Evolutionary conservation across 805 yeast species (phyloP).

Genomic region (Ogataea parapolymorpha): DNA sequence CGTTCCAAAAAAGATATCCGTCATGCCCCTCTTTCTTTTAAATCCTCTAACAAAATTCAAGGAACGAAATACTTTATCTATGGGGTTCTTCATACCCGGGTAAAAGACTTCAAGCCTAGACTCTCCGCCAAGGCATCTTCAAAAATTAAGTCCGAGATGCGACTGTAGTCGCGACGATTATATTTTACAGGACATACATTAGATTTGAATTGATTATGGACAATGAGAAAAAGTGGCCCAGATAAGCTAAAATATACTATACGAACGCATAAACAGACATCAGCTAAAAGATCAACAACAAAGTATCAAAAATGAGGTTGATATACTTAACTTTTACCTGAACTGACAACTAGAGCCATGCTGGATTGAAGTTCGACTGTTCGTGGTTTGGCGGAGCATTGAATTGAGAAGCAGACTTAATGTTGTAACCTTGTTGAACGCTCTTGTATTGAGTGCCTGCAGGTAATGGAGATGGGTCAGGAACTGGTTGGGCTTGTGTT

Average conservation of each 20-base stretch:
- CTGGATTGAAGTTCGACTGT: constrained; percentile 25
- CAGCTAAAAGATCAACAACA: too few species aligned
- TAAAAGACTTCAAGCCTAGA: neutral
- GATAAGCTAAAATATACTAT: too few species aligned
- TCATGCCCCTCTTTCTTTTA: constrained; percentile 15
- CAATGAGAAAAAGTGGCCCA: neutral
- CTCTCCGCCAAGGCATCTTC: too few species aligned
- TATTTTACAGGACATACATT: neutral
- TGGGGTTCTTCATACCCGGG: neutral
- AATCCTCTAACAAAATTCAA: constrained; percentile 5
- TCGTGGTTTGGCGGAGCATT: constrained; percentile 15
- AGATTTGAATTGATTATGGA: constrained; percentile 4
- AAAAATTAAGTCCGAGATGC: neutral
- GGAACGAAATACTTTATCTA: constrained; percentile 4
- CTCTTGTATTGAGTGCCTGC: constrained; percentile 5
- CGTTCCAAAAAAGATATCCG: constrained; percentile 27
- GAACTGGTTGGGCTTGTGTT: constrained; percentile 31
- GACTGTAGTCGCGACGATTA: too few species aligned
- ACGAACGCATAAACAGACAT: too few species aligned
- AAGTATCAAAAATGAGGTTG: too few species aligned
- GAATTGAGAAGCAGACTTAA: constrained; percentile 2
- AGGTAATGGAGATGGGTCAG: constrained; percentile 25
- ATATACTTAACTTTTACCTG: too few species aligned
- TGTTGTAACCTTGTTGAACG: neutral
- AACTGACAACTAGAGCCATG: constrained; percentile 24